phyloP scores from a whole-genome alignment of 2,329 filamentous ascomycete genomes.

The Polychaeton citri region DNA sequence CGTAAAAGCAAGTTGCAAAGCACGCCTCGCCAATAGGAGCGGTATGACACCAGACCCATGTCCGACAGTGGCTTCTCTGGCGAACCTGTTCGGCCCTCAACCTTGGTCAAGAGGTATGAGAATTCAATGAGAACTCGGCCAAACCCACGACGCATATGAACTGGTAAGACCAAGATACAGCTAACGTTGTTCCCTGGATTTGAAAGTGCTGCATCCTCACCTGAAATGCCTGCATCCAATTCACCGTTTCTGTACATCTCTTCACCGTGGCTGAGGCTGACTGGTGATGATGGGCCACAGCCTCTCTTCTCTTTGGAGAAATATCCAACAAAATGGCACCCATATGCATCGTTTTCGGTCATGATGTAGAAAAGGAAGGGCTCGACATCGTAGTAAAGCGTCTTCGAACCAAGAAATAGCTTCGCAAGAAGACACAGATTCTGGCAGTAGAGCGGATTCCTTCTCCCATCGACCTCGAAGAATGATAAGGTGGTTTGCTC shows the following conservation, averaged over 20 bases:
- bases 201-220: conserved; percentile 12
- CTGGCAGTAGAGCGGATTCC: conserved; percentile 97
- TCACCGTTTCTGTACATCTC: conserved; percentile 6
- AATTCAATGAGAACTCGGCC: conserved; percentile 96
- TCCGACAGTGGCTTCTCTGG: conserved; percentile 96
- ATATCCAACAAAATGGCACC: conserved; percentile 97
- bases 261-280: conserved; percentile 1
- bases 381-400: conserved; percentile 94
- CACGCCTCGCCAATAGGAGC: conserved; percentile 90
- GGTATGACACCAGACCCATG: conserved; percentile 93
- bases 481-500: conserved; percentile 46
- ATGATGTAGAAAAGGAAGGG: conserved; percentile 96
- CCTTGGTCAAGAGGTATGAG: conserved; percentile 86
- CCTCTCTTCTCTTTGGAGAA: conserved; percentile 93
- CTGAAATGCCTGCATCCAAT: conserved; percentile 7
- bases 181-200: conserved; percentile 70
- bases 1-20: conserved; percentile 72
- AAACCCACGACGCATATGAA: conserved; percentile 94
- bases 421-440: conserved; percentile 94
- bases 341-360: conserved; percentile 80
- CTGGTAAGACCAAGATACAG: conserved; percentile 89
- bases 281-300: conserved; percentile 50
- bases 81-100: conserved; percentile 86
- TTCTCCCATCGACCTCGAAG: conserved; percentile 93
- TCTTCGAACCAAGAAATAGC: conserved; percentile 96